phyloP scores from a whole-genome alignment of 352 stramenopile species.

The Globisporangium apiculatum region DNA sequence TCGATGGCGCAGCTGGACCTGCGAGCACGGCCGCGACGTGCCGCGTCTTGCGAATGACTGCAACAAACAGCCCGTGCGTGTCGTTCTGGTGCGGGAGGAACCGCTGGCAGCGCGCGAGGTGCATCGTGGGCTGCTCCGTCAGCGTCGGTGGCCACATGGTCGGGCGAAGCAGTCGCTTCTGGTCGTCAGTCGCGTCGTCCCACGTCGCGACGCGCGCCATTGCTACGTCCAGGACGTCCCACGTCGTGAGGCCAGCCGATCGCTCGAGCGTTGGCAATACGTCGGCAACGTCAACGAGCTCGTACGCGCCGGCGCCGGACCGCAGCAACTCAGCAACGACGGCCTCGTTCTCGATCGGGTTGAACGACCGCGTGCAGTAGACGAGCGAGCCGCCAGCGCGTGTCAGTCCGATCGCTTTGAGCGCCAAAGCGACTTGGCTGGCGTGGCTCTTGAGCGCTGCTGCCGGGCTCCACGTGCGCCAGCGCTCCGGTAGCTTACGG shows the following conservation, averaged over 20 bases:
- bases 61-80: constrained; percentile 97
- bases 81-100: constrained; percentile 97
- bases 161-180: constrained; percentile 46
- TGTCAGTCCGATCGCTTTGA: constrained; percentile 42
- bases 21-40: constrained; percentile 16
- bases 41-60: constrained; percentile 86
- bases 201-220: constrained; percentile 40
- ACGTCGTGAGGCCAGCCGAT: constrained; percentile 31
- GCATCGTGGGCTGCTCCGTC: constrained; percentile 40
- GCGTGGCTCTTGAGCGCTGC: constrained; percentile 44
- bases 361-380: constrained; percentile 77
- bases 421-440: constrained; percentile 78
- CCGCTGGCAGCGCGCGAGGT: constrained; percentile 90
- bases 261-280: constrained; percentile 32
- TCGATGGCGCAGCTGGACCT: constrained; percentile 20
- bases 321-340: constrained; percentile 72
- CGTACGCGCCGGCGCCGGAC: constrained; percentile 36
- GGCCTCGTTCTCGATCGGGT: constrained; percentile 81
- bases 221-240: constrained; percentile 49
- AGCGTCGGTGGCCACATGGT: constrained; percentile 81
- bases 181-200: constrained; percentile 39
- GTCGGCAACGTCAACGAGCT: constrained; percentile 49
- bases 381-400: constrained; percentile 44
- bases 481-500: constrained; percentile 73
- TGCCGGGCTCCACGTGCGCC: constrained; percentile 64